Conservation (phyloP, 495 filamentous ascomycete genomes). For the Hypoxylon fragiforme region DNA sequence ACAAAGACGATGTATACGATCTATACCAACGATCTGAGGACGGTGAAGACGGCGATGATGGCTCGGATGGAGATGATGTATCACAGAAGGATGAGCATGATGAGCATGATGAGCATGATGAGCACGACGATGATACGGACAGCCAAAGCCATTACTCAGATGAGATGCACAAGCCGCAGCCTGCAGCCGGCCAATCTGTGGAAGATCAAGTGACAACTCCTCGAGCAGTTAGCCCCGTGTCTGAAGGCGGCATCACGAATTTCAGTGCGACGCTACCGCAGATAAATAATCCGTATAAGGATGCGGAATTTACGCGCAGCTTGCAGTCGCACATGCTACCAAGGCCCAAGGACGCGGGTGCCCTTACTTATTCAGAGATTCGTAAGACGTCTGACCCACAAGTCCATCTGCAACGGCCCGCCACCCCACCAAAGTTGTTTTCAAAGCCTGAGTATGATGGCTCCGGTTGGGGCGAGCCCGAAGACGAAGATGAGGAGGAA, state of each 20-base stretch:
- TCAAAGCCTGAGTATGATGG: constrained; percentile 61
- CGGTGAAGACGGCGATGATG: too few species aligned
- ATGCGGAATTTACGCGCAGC: constrained; percentile 43
- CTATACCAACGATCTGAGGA: constrained; percentile 49
- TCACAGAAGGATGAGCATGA: constrained; percentile 42
- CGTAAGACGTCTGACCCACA: constrained; percentile 55
- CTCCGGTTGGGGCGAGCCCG: constrained; percentile 56
- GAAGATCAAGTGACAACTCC: constrained; percentile 48
- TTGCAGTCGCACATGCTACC: constrained; percentile 49
- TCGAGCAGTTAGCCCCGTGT: constrained; percentile 40
- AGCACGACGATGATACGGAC: constrained; percentile 25
- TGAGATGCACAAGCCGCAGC: constrained; percentile 17
- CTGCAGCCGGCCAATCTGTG: constrained; percentile 10
- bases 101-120: constrained; percentile 36
- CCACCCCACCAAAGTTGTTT: constrained; percentile 63
- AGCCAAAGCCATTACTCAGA: constrained; percentile 39
- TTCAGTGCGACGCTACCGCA: constrained; percentile 37
- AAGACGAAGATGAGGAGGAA: constrained; percentile 54
- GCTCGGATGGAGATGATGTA: constrained; percentile 46
- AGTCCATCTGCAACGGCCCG: constrained; percentile 58
- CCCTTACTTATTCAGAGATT: constrained; percentile 38
- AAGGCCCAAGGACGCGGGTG: constrained; percentile 40
- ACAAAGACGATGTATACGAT: constrained; percentile 71
- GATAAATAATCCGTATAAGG: constrained; percentile 32
- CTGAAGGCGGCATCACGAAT: constrained; percentile 34